Evolutionary conservation across 1,284 basidiomycete species (phyloP), one percentile per base, ranked within the genome.

Genomic region (Leccinum fallax): DNA sequence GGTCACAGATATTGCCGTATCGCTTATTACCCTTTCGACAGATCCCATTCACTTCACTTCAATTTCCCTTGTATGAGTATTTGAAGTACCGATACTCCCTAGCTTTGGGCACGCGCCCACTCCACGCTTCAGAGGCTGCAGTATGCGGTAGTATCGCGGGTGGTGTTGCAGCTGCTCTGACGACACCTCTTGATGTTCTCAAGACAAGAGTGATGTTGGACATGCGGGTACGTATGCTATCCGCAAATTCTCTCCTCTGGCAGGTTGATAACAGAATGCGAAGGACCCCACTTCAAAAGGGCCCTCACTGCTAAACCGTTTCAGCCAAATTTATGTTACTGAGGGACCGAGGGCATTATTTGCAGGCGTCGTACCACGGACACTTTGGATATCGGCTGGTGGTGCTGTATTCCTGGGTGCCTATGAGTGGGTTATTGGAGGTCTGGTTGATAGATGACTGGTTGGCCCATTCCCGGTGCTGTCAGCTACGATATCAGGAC

Each of bases 121-220:
- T 94, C 5, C 85, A 85, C 58, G 88, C 90, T 2, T 87, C 92
- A 69, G 93, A 98, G 77, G 95, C 95, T 0, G 97, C 95, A 0
- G 71, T 91, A 2, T 98, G 97, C 67, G 97, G 97, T 3, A 94
- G 90, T 70, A 80, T 97, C 49, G 93, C 97, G 0, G 97, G 97
- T 13, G 95, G 92, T 0, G 81, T 93, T 16, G 95, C 96, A 3
- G 97, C 96, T 0, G 92, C 91, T 0, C 69, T 92, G 46, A 99
- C 97, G 0, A 99, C 97, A 0, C 97, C 97, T 0, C 80, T 99
- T 19, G 97, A 99, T 71, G 97, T 99, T 3, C 85, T 98, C 61
- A 99, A 99, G 77, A 99, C 97, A 2, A 85, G 97, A 15, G 93
- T 98, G 57, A 99, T 99, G 97, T 84, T 99, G 11, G 94, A 97